Conservation (phyloP, 2,329 filamentous ascomycete genomes). For the Pseudogymnoascus sp. region DNA sequence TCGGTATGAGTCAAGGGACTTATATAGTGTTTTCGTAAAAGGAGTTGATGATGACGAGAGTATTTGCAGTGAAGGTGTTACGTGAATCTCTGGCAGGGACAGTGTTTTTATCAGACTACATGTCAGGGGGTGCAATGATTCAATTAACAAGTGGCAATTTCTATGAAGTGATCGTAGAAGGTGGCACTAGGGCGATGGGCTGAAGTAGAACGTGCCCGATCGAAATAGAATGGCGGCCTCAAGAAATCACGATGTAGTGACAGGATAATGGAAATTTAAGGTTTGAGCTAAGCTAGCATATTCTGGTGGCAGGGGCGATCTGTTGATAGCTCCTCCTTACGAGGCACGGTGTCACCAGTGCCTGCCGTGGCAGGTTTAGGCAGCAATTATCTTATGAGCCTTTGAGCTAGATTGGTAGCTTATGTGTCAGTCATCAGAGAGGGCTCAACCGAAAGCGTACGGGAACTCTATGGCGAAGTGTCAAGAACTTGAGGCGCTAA, state of each 20-base stretch:
- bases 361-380: neutral
- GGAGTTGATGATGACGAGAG: neutral
- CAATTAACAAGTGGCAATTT: neutral
- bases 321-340: neutral
- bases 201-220: neutral
- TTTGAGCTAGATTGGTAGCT: neutral
- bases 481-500: neutral
- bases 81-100: neutral
- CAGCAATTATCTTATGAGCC: neutral
- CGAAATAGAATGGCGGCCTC: neutral
- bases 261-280: neutral
- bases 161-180: neutral
- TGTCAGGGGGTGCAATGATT: neutral
- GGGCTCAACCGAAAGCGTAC: neutral
- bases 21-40: neutral
- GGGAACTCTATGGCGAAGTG: neutral
- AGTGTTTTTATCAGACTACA: neutral
- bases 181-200: neutral
- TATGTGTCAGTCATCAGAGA: neutral
- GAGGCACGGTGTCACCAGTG: neutral
- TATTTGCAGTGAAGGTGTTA: neutral
- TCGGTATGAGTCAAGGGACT: neutral
- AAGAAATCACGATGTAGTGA: neutral
- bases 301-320: neutral
- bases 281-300: neutral